Evolutionary conservation across 441 rosid species (phyloP), one percentile per base, ranked within the genome.

Genomic region (Breynia disticha): DNA sequence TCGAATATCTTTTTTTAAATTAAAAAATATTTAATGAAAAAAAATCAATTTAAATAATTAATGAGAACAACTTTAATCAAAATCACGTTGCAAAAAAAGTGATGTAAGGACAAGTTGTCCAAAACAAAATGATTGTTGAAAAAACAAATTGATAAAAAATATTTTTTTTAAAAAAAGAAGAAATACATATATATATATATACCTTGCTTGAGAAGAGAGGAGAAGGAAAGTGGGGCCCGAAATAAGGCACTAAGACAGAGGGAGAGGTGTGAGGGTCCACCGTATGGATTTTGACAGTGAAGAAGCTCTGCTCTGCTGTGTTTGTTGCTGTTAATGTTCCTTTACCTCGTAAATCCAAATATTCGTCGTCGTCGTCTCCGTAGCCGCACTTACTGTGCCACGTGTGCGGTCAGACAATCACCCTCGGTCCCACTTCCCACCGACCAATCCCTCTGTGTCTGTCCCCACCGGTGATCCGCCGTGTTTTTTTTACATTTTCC

Each of bases 321-420:
- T 16, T 48, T 38, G 67, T 13, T 47, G 22, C 24, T 19, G 47
- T 0, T 6, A 16, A 19, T 61, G 16, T 63, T 17, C 59, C 48
- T 60, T 50, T 69, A 62, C 74, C 75, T 70, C 81, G 78, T 54
- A 73, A 73, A 60, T 65, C 48, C 46, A 73, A 61, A 73, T 65
- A 68, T 73, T 73, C 67, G 72, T 67, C 66, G 5, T 38, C 66
- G 19, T 73, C 67, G 72, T 67, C 66, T 28, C 41, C 66, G 19
- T 49, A 73, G 76, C 74, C 72, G 74, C 66, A 66, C 56, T 71
- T 50, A 52, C 14, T 15, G 0, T 49, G 67, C 72, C 74, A 66
- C 70, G 72, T 73, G 56, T 65, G 38, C 52, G 69, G 63, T 64
- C 70, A 35, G 63, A 65, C 57, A 43, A 19, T 21, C 2, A n/a